phyloP scores from a whole-genome alignment of 2,329 filamentous ascomycete genomes.

The Ascochyta clinopodiicola region DNA sequence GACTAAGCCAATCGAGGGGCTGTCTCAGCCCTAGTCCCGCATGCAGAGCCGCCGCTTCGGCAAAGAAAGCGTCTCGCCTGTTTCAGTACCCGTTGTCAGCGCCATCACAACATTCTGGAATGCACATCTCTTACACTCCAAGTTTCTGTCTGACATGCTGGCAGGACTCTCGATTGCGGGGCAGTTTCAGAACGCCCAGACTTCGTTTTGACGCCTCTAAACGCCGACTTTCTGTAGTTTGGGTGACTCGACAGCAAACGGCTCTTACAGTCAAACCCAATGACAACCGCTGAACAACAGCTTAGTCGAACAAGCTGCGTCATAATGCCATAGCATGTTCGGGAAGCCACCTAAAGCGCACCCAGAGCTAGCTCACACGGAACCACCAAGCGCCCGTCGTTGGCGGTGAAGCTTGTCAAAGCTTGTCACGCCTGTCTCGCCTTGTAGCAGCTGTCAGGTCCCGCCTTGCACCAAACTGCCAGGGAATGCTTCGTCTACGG shows the following conservation, averaged over 20 bases:
- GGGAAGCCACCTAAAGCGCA: no score
- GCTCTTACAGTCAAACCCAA: no score
- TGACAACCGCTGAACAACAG: no score
- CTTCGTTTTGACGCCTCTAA: background rate
- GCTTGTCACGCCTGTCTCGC: slow-evolving; percentile 9
- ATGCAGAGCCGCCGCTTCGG: background rate
- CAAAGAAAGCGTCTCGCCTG: slow-evolving; percentile 11
- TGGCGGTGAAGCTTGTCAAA: slow-evolving; percentile 4
- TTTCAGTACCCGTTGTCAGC: slow-evolving; percentile 15
- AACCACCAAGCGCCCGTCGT: slow-evolving; percentile 4
- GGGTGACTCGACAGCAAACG: no score
- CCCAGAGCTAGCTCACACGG: background rate
- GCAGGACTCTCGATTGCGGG: background rate
- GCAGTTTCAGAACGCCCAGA: slow-evolving; percentile 1
- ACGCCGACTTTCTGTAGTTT: background rate
- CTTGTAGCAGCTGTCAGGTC: background rate
- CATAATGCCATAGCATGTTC: no score
- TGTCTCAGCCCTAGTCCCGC: background rate
- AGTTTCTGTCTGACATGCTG: background rate
- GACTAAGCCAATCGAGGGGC: background rate
- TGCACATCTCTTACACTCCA: background rate
- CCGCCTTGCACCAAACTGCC: background rate
- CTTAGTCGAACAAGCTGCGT: no score
- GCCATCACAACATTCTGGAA: background rate
- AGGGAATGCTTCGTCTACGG: slow-evolving; percentile 1